A percentile compares a stretch with the other conserved stretches of the same genome.
Conservation (phyloP, 129 eudicot species). For the Centaurea solstitialis region DNA sequence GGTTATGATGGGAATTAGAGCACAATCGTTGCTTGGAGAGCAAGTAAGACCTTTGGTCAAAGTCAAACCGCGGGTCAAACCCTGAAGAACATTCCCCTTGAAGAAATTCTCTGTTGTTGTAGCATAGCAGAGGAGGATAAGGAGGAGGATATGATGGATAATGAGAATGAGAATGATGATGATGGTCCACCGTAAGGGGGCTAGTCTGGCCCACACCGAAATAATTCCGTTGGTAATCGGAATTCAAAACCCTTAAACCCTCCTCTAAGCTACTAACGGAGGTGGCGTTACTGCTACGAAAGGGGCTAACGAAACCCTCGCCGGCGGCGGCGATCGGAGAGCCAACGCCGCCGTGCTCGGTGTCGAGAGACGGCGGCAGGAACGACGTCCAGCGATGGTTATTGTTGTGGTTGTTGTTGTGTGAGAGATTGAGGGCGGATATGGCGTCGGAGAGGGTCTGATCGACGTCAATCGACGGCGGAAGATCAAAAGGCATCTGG, state of each 20-base stretch:
- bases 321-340: slow-evolving; percentile 5
- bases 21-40: slow-evolving; percentile 47
- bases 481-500: slow-evolving; percentile 10
- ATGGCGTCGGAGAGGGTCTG: slow-evolving; percentile 9
- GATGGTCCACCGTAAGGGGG: slow-evolving; percentile 37
- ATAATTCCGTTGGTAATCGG: slow-evolving; percentile 17
- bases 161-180: not conserved
- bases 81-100: slow-evolving; percentile 18
- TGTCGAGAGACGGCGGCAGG: slow-evolving; percentile 1
- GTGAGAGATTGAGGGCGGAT: slow-evolving; percentile 14
- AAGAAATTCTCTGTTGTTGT: not conserved
- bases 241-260: slow-evolving; percentile 12
- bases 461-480: slow-evolving; percentile 27
- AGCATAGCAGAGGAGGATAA: not conserved
- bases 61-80: slow-evolving; percentile 23
- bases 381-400: no score
- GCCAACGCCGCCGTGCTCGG: slow-evolving; percentile 1
- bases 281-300: not conserved
- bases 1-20: slow-evolving; percentile 7
- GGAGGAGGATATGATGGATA: not conserved
- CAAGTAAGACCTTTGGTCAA: slow-evolving; percentile 49
- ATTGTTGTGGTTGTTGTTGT: no score
- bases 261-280: slow-evolving; percentile 3
- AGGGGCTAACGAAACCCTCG: slow-evolving; percentile 23
- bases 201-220: slow-evolving; percentile 30